These are phyloP conservation scores for Heimioporus sp. DNA, from an alignment of 768 basidiomycete genomes.

Conservation along the genomic window DNA sequence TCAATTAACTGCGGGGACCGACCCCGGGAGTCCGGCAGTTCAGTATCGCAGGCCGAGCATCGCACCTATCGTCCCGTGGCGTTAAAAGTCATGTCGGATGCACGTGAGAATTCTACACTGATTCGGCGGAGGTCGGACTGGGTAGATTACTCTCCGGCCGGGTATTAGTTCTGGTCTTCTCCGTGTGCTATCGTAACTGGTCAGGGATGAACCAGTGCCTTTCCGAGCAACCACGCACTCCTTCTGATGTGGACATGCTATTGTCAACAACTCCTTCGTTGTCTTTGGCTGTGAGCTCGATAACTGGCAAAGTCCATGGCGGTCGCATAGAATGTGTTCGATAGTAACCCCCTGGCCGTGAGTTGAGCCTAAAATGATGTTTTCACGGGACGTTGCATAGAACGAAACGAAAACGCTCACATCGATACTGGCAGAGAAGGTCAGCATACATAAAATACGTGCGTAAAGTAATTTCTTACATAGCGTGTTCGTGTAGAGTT, in stretches of 20 bases:
- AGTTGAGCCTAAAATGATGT: slow-evolving; percentile 11
- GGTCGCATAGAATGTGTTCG: slow-evolving; percentile 1
- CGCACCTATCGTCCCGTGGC: too few species aligned
- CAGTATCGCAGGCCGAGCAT: too few species aligned
- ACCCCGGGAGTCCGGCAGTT: background rate
- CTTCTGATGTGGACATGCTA: slow-evolving; percentile 3
- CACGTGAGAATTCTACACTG: too few species aligned
- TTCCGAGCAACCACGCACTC: background rate
- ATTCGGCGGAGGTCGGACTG: background rate
- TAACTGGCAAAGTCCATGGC: slow-evolving; percentile 6
- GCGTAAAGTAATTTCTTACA: slow-evolving; percentile 4
- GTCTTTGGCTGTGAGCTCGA: slow-evolving; percentile 2
- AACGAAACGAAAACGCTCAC: background rate
- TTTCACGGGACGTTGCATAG: background rate
- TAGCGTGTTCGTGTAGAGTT: slow-evolving; percentile 21
- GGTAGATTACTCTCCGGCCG: background rate
- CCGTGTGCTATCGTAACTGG: slow-evolving; percentile 3
- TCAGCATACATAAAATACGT: background rate
- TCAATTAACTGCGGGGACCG: background rate
- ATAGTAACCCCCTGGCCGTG: slow-evolving; percentile 4
- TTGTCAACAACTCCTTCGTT: background rate
- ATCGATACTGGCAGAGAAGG: slow-evolving; percentile 12
- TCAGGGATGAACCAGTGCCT: background rate
- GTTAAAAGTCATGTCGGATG: too few species aligned
- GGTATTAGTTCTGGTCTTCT: background rate